Base-by-base conservation (phyloP, 306 rosid species). In the Quercus alba region DNA sequence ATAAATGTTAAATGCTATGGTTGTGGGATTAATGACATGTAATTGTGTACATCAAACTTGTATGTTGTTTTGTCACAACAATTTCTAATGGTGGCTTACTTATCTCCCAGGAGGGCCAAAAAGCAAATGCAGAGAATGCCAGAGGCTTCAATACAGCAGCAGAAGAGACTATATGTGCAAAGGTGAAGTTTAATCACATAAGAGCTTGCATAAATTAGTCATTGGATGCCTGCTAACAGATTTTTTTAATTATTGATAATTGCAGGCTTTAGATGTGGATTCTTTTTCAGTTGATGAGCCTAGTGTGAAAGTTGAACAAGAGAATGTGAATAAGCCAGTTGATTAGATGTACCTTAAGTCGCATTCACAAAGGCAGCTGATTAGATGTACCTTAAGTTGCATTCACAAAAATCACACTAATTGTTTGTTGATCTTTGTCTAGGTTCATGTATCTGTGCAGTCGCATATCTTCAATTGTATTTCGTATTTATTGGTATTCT, bases 241-340 rank as follows among this genome's bases (percentile, higher is more conserved):
- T 18, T 33, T 11, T 56, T 56, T 58, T 28, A 23, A 25, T 71
- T 59, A 20, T 51, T 83, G 78, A 67, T 84, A 70, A 76, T 75
- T 86, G 88, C 90, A 94, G 97, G 91, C 87, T 69, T 70, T 87
- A 67, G 91, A 94, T 82, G 87, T 85, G 73, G 77, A 81, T 70
- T 81, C 95, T 78, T 76, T 84, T 75, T 67, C 81, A 17, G 75
- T 81, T 51, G 89, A 89, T 56, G 95, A 89, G 81, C 83, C 88
- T 2, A 77, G 80, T 58, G 86, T 88, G 75, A 91, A 91, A 82
- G 85, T 87, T 6, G 92, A 94, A 82, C 91, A 77, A 67, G 91
- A 84, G 57, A 64, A 76, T 70, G 56, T 54, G 70, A 89, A 83
- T 84, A 94, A 90, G 82, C 89, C 83, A 73, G 81, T 86, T 44